Percentiles rank a stretch among this genome's conserved stretches.
Conservation (phyloP, 148 eudicot species). For the Polygonum aviculare region DNA sequence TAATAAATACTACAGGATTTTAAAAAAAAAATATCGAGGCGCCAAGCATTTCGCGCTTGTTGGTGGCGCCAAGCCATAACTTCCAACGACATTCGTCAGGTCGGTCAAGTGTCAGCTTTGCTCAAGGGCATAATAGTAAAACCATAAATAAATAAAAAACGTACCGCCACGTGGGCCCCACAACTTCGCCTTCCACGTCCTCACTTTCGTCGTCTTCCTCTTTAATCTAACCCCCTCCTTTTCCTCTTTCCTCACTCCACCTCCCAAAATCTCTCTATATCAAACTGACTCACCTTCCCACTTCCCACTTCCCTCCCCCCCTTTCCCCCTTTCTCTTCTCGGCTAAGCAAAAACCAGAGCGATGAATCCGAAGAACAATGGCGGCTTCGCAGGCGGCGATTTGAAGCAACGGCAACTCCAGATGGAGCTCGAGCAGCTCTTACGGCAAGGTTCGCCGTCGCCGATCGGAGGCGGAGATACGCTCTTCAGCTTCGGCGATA, state of each 20-base stretch:
- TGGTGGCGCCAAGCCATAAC: constrained; percentile 3
- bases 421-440: constrained; percentile 1
- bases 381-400: neutral
- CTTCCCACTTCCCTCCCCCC: constrained; percentile 1
- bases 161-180: constrained; percentile 3
- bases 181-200: constrained; percentile 5
- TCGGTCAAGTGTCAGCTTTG: neutral
- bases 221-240: neutral
- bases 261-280: neutral
- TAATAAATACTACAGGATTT: too few species aligned
- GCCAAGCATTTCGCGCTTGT: neutral
- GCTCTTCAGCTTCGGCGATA: neutral
- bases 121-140: neutral
- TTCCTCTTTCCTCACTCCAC: neutral
- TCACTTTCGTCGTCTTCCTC: constrained; percentile 9
- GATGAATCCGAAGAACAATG: neutral
- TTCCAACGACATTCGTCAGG: neutral
- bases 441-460: neutral
- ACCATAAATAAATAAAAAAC: neutral
- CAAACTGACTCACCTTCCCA: constrained; percentile 9
- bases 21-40: neutral
- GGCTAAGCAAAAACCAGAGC: neutral
- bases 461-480: neutral
- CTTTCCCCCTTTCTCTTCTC: neutral
- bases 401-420: neutral